Evolutionary conservation across 352 stramenopile species (phyloP).

Genomic region (Phytophthora rubi): DNA sequence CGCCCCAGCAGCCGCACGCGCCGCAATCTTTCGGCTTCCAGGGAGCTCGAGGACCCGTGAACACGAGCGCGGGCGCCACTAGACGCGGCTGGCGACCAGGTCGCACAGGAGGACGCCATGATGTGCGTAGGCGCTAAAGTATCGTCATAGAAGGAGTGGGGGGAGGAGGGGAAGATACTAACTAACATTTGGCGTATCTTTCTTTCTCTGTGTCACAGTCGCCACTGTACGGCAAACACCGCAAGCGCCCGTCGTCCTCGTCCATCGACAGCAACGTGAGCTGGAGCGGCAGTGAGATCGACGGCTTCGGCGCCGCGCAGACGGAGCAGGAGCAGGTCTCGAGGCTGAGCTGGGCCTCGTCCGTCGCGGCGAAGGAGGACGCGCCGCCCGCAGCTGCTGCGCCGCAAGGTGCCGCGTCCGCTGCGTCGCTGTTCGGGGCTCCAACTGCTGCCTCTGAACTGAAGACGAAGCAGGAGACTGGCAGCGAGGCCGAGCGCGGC

Average conservation of each 20-base stretch:
- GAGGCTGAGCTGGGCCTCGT: conserved; percentile 31
- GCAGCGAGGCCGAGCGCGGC: conserved; percentile 3
- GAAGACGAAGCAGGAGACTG: conserved; percentile 6
- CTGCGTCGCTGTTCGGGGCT: conserved; percentile 18
- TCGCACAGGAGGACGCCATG: conserved; percentile 34
- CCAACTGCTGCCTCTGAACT: not conserved
- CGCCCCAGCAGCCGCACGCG: conserved; percentile 15
- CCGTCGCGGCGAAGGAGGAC: conserved; percentile 26
- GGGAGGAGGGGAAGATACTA: not conserved
- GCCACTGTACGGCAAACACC: conserved; percentile 44
- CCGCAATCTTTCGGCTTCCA: conserved; percentile 21
- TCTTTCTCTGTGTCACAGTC: conserved; percentile 27
- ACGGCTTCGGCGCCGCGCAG: conserved; percentile 13
- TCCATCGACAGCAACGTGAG: conserved; percentile 52
- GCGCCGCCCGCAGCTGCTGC: not conserved
- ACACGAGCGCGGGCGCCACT: conserved; percentile 19
- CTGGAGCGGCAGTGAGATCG: conserved; percentile 44
- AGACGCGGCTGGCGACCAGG: conserved; percentile 39
- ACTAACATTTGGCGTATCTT: not conserved
- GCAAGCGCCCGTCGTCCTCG: conserved; percentile 44
- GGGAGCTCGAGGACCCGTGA: conserved; percentile 12
- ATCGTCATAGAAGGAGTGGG: no score
- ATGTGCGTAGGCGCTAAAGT: conserved; percentile 25
- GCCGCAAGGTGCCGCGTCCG: conserved; percentile 7
- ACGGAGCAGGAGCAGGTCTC: conserved; percentile 23